Evolutionary conservation across 2,329 filamentous ascomycete species (phyloP).

Genomic region (Claviceps sp.): DNA sequence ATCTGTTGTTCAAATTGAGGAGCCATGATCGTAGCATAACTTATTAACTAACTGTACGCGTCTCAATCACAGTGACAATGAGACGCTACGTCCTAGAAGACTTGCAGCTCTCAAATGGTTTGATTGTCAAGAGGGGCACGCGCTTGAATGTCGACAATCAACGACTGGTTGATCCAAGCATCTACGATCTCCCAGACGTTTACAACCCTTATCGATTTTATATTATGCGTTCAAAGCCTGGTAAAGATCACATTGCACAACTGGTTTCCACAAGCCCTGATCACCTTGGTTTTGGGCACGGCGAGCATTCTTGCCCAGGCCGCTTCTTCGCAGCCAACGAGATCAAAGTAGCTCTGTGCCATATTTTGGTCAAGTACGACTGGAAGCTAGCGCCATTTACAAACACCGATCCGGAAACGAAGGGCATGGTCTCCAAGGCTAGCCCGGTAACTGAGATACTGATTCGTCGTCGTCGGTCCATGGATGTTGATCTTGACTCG

Average conservation of each 20-base stretch:
- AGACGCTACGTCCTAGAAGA: slow-evolving; percentile 4
- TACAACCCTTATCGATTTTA: slow-evolving; percentile 12
- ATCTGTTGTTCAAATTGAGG: neutral
- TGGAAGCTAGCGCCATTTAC: neutral
- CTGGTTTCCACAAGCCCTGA: slow-evolving; percentile 18
- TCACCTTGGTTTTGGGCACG: slow-evolving; percentile 21
- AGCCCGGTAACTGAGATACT: neutral
- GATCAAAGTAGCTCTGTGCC: slow-evolving; percentile 14
- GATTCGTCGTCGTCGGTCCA: neutral
- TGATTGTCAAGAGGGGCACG: slow-evolving; percentile 10
- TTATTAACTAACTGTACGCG: neutral
- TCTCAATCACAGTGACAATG: neutral
- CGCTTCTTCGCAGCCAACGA: slow-evolving; percentile 26
- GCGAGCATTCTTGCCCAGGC: slow-evolving; percentile 24
- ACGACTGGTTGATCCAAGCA: slow-evolving; percentile 9
- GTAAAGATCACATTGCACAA: slow-evolving; percentile 10
- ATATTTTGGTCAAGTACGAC: neutral
- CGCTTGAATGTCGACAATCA: slow-evolving; percentile 7
- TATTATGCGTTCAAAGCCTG: slow-evolving; percentile 5
- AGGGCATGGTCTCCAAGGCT: neutral
- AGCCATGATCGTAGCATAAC: no score
- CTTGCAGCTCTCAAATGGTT: slow-evolving; percentile 9
- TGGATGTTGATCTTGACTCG: neutral
- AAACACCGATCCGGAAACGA: neutral
- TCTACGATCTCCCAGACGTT: slow-evolving; percentile 9